Evolutionary conservation across 2,329 filamentous ascomycete genomes (phyloP).

Genomic region (Hypoxylon sp.): DNA sequence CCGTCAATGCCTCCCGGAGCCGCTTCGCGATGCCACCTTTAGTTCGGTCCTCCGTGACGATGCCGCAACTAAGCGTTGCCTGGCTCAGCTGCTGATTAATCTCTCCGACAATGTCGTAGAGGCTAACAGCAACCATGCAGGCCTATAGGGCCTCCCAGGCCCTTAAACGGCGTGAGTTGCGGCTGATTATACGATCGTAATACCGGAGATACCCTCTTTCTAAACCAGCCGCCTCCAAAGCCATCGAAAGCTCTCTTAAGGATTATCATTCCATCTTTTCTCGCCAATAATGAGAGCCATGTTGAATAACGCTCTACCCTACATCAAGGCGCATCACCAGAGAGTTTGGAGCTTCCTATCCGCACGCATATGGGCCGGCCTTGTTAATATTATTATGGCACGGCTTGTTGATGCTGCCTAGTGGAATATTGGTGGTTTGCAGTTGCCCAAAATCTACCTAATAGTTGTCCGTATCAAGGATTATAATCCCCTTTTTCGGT

Average conservation of each 20-base stretch:
- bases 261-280: background rate
- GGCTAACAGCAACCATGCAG: slow-evolving; percentile 49
- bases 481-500: background rate
- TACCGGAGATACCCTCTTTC: slow-evolving; percentile 1
- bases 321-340: background rate
- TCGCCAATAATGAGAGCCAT: background rate
- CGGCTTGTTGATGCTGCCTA: background rate
- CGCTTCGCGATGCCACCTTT: slow-evolving; percentile 98
- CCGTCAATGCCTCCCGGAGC: slow-evolving; percentile 95
- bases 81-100: slow-evolving; percentile 97
- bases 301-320: background rate
- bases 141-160: slow-evolving; percentile 43
- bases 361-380: background rate
- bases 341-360: background rate
- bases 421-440: background rate
- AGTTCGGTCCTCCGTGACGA: slow-evolving; percentile 96
- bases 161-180: background rate
- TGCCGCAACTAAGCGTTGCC: slow-evolving; percentile 95
- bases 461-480: background rate
- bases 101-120: slow-evolving; percentile 88
- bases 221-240: background rate
- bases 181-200: slow-evolving; percentile 1
- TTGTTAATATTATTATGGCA: background rate
- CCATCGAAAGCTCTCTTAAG: background rate
- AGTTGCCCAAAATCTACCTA: background rate